Conservation (phyloP, 768 basidiomycete genomes). For the Hericium alpestre region DNA sequence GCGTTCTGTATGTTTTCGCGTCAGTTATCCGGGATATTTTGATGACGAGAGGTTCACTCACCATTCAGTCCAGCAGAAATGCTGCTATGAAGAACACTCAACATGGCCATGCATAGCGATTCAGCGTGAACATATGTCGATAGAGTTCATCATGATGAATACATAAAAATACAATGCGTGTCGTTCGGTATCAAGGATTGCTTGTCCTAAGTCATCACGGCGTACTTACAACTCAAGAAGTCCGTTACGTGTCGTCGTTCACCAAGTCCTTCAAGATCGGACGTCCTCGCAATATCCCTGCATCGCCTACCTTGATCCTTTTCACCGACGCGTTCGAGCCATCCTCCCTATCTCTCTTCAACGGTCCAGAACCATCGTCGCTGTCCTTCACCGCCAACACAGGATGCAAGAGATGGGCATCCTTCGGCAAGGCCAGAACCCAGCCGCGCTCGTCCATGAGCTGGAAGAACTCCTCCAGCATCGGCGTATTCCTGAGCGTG, state of each 20-base stretch:
- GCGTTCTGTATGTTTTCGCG: too few relatives aligned
- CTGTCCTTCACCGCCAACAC: neutral
- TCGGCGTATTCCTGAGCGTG: conserved; percentile 52
- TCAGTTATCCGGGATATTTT: too few relatives aligned
- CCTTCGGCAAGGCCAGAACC: conserved; percentile 49
- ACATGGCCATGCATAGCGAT: too few relatives aligned
- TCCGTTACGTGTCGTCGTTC: conserved; percentile 23
- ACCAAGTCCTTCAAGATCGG: conserved; percentile 54
- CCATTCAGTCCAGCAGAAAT: too few relatives aligned
- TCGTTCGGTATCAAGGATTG: too few relatives aligned
- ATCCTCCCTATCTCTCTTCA: conserved; percentile 26
- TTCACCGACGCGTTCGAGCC: conserved; percentile 20
- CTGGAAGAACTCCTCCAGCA: conserved; percentile 66
- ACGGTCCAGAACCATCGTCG: conserved; percentile 5
- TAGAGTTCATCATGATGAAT: too few relatives aligned
- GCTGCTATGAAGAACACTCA: too few relatives aligned
- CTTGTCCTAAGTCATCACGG: too few relatives aligned
- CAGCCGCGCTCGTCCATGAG: conserved; percentile 66
- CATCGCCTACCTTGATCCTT: conserved; percentile 26
- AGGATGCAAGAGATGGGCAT: conserved; percentile 32
- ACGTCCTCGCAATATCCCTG: conserved; percentile 42
- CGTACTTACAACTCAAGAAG: too few relatives aligned
- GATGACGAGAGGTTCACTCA: too few relatives aligned
- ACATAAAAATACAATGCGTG: too few relatives aligned
- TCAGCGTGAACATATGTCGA: too few relatives aligned